These are phyloP conservation scores for Plasmodium sp. DNA, from an alignment of 169 alveolate species.

Conservation along the genomic window DNA sequence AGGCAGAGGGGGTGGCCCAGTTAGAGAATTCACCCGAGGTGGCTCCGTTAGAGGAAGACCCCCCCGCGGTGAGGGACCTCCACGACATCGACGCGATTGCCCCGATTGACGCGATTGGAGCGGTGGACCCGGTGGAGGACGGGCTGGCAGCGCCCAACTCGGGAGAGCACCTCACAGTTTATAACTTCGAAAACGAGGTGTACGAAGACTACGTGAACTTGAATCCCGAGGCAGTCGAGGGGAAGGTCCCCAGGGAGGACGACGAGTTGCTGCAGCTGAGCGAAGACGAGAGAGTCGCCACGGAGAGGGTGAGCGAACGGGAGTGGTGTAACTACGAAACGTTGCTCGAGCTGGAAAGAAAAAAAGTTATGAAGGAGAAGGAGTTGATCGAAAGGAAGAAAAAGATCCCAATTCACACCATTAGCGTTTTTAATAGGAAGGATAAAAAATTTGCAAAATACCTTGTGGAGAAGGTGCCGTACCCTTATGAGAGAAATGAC, in stretches of 20 bases:
- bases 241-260: not conserved
- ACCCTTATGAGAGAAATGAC: constrained; percentile 10
- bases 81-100: not conserved
- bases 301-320: not conserved
- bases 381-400: constrained; percentile 49
- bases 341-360: constrained; percentile 28
- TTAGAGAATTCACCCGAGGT: not conserved
- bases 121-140: not conserved
- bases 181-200: constrained; percentile 30
- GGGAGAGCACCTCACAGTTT: constrained; percentile 13
- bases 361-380: constrained; percentile 25
- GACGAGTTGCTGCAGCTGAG: constrained; percentile 42
- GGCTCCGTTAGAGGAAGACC: not conserved
- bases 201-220: constrained; percentile 25
- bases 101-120: not conserved
- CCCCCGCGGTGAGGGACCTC: not conserved
- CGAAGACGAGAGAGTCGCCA: constrained; percentile 26
- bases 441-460: constrained; percentile 47
- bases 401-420: constrained; percentile 54
- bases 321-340: constrained; percentile 71
- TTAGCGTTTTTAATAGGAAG: constrained; percentile 9
- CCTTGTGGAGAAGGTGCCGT: constrained; percentile 48
- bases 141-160: not conserved
- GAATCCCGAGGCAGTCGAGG: not conserved
- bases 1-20: not conserved